Evolutionary conservation across 768 basidiomycete genomes (phyloP), one percentile per base, ranked within the genome.

Genomic region (Trametes villosa): DNA sequence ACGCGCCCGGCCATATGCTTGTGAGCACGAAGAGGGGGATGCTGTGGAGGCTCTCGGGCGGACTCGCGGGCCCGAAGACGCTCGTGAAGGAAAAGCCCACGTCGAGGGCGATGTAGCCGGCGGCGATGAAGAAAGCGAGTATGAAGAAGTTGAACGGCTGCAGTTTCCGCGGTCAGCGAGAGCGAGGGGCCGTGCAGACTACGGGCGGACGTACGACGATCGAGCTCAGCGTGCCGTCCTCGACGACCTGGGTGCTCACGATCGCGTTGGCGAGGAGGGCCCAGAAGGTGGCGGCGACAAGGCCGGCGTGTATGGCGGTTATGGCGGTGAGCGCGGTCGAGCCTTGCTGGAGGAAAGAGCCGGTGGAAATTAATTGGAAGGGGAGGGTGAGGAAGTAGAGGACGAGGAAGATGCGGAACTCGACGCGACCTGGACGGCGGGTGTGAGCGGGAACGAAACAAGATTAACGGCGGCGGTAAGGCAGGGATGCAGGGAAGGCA

Each of bases 201-300:
- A 29, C 34, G 60, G 46, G 18, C n/a, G 38, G 52, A 58, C 45
- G 36, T 26, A 57, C 51, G 51, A 47, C 30, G 27, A 26, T 56
- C 22, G 49, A 84, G 65, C 83, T 83, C 33, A 87, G 76, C 0
- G 92, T 92, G 7, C 94, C 96, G 68, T 92, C 96, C 72, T 98
- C 96, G 55, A 98, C 91, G 49, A 95, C 71, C 74, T 98, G 96
- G n/a, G 89, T 91, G 34, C 88, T 86, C 22, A 94, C 82, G 60
- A 93, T 75, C 9, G 81, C 90, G 73, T 91, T 93, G 31, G 81
- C 91, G 53, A 92, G 77, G 64, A 94, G 76, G 8, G 82, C 68
- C 91, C 93, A 94, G 71, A 94, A 96, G 4, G 94, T 75, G 3
- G 88, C 83, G 4, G 85, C 87, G 44, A 95, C 84, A 18, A 87